Evolutionary conservation across 78 protist species (phyloP).

Genomic region (Dictyostelium firmibasis): DNA sequence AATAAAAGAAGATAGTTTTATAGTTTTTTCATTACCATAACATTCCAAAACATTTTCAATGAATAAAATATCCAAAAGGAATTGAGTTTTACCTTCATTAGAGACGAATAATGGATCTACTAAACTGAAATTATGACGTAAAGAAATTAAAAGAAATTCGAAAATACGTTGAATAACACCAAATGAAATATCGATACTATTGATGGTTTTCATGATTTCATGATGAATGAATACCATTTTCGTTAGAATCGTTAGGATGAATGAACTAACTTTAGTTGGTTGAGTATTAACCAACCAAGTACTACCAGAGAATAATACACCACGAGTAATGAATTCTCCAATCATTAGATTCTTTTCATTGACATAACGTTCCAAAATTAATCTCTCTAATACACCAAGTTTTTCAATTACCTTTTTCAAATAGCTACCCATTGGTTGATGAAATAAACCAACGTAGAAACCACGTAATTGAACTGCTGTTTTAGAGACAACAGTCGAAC

Average conservation of each 20-base stretch:
- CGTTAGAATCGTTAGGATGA: constrained; percentile 5
- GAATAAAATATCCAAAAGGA: constrained; percentile 35
- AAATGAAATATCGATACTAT: constrained; percentile 14
- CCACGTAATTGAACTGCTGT: constrained; percentile 54
- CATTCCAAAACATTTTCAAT: constrained; percentile 16
- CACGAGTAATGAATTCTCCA: constrained; percentile 23
- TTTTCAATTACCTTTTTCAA: constrained; percentile 64
- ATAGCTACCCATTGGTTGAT: constrained; percentile 21
- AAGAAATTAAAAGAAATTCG: constrained; percentile 21
- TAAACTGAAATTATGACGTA: not conserved
- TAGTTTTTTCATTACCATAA: constrained; percentile 9
- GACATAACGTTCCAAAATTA: constrained; percentile 44
- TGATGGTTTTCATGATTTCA: constrained; percentile 66
- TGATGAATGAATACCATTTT: constrained; percentile 64
- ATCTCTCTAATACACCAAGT: constrained; percentile 59
- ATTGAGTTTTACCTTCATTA: constrained; percentile 18
- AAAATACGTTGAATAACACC: constrained; percentile 22
- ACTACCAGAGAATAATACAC: constrained; percentile 37
- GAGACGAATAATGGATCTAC: constrained; percentile 19
- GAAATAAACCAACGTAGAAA: constrained; percentile 48
- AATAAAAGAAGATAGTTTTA: constrained; percentile 2
- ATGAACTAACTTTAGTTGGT: constrained; percentile 29
- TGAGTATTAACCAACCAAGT: not conserved
- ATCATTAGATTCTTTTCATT: constrained; percentile 32
- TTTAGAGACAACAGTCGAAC: constrained; percentile 56